Percentiles rank a stretch among this genome's conserved stretches.
Conservation (phyloP, 495 filamentous ascomycete species). For the Aspergillus avenaceus region DNA sequence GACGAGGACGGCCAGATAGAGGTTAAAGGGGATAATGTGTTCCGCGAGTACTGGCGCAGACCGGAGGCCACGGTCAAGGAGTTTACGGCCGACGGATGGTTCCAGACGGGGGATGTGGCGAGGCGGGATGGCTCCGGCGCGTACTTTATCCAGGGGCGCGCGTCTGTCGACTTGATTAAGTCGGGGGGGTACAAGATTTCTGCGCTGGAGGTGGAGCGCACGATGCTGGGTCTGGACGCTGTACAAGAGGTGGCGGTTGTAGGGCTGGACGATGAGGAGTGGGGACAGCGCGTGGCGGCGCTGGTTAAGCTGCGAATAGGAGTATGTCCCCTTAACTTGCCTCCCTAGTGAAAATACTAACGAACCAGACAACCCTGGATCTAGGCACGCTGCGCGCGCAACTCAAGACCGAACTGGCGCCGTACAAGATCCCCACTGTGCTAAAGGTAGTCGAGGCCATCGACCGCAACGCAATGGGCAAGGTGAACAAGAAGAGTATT, state of each 20-base stretch:
- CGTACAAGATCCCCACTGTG: slow-evolving; percentile 46
- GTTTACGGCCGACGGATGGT: slow-evolving; percentile 44
- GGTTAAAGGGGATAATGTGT: slow-evolving; percentile 41
- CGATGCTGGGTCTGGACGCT: slow-evolving; percentile 32
- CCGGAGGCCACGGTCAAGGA: slow-evolving; percentile 39
- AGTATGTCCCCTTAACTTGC: slow-evolving; percentile 21
- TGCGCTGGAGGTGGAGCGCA: slow-evolving; percentile 41
- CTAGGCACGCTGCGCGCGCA: slow-evolving; percentile 28
- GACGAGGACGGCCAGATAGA: slow-evolving; percentile 46
- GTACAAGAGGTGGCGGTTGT: slow-evolving; percentile 43
- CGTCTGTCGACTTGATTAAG: slow-evolving; percentile 45
- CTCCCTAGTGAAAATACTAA: slow-evolving; percentile 8
- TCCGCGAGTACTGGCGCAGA: slow-evolving; percentile 42
- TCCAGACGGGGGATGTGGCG: slow-evolving; percentile 47
- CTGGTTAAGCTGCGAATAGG: slow-evolving; percentile 37
- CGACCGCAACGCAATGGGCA: slow-evolving; percentile 48
- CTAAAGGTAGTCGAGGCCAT: slow-evolving; percentile 42
- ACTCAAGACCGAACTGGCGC: slow-evolving; percentile 40
- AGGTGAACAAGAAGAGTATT: slow-evolving; percentile 44
- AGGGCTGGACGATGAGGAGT: slow-evolving; percentile 40
- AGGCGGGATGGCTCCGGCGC: slow-evolving; percentile 33
- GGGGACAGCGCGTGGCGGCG: slow-evolving; percentile 42
- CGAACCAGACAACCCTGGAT: slow-evolving; percentile 29
- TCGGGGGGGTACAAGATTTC: slow-evolving; percentile 46
- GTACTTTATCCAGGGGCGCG: slow-evolving; percentile 43